These are phyloP conservation scores for Rhizophlyctis rosea DNA, from an alignment of 192 early-diverging fungal genomes.

Conservation along the genomic window DNA sequence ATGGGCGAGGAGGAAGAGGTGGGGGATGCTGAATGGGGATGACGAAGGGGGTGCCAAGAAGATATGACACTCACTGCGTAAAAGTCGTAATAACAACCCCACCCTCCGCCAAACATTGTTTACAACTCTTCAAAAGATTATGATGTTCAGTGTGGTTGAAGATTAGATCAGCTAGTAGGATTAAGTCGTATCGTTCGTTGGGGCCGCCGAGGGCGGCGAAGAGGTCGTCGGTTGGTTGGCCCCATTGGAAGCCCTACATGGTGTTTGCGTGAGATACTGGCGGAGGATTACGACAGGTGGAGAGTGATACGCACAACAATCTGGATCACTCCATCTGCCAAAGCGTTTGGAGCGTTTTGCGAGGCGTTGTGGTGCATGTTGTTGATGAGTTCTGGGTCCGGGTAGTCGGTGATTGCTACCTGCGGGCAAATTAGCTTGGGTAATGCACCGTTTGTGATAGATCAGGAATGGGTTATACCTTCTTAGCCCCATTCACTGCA, in stretches of 20 bases:
- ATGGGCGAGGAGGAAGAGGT: no score
- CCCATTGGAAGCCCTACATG: constrained; percentile 68
- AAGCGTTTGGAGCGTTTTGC: constrained; percentile 37
- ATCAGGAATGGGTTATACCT: constrained; percentile 53
- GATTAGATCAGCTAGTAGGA: constrained; percentile 77
- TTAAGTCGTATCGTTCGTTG: constrained; percentile 62
- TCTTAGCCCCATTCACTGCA: constrained; percentile 67
- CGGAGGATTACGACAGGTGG: no score
- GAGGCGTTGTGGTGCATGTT: constrained; percentile 72
- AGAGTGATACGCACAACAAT: not conserved
- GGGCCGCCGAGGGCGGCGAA: constrained; percentile 27
- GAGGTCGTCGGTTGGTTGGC: constrained; percentile 41
- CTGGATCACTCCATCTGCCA: not conserved
- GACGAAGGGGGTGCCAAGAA: not conserved
- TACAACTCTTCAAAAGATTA: constrained; percentile 67
- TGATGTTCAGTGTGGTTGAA: constrained; percentile 90
- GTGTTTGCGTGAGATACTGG: no score
- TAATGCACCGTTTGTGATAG: no score
- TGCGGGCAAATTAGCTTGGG: constrained; percentile 2
- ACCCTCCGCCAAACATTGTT: constrained; percentile 52
- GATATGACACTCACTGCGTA: constrained; percentile 44
- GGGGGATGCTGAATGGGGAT: no score
- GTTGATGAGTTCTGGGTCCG: constrained; percentile 70
- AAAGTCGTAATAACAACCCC: constrained; percentile 72
- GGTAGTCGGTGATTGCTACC: constrained; percentile 73